Evolutionary conservation across 2,329 filamentous ascomycete species (phyloP), one percentile per base, ranked within the genome.

Genomic region (Aspergillus sp.): DNA sequence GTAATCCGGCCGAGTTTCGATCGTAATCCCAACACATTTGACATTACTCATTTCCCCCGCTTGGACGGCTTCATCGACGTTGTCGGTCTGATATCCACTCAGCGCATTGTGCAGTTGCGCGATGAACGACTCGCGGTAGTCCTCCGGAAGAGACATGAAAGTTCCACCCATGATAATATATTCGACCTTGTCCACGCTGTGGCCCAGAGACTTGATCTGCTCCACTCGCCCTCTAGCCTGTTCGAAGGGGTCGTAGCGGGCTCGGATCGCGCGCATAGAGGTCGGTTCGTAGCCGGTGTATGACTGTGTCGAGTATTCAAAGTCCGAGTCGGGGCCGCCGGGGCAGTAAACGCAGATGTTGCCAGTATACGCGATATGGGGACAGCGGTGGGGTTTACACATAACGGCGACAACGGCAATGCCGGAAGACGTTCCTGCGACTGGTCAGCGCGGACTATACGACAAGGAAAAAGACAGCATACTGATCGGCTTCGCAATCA

Each of bases 151-250:
- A 2, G 89, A 96, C 93, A 98, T 98, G 63, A 98, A 98, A 0
- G 91, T 98, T 45, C 91, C 91, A 39, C 91, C 91, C 91, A 98
- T 98, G 57, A 98, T 94, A 55, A 98, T 98, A 61, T 96, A 98
- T 67, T 98, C 91, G 15, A 98, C 91, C 61, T 98, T 98, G 66
- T 98, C 91, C 29, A 98, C 91, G 28, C 86, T 94, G 61, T 98
- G 91, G 1, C 91, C 91, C 0, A 98, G 72, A 2, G 85, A 83
- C 60, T 93, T 93, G 54, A 98, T 86, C 64, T 98, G 91, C 50
- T 98, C 93, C 4, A 98, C 89, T 47, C 91, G 78, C 26, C 91
- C 91, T 57, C 91, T 75, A 11, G 91, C 91, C 67, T 98, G 91
- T 61, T 98, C 91, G 49, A 95, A 98, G 0, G 91, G 91, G 53